Evolutionary conservation across 345 rosid genomes (phyloP), one percentile per base, ranked within the genome.

Genomic region (Dipteronia sinensis): DNA sequence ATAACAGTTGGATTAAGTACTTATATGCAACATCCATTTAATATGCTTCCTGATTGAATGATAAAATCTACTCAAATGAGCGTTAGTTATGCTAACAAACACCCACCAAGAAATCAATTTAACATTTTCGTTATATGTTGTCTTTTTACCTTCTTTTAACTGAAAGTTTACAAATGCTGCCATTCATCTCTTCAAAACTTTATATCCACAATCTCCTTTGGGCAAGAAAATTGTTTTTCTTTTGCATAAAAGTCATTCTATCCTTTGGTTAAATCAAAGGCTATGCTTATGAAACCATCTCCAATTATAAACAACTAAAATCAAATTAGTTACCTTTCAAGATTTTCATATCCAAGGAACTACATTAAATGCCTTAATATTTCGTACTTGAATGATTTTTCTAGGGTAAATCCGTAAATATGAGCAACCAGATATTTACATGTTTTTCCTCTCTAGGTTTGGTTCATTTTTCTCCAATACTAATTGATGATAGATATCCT

Each of bases 161-260:
- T 5, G 44, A 40, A 20, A n/a, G 51, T 40, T 67, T 3, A 67
- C 13, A 67, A 25, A 47, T 22, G 38, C 23, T 38, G 2, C 67
- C 62, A 40, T 29, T n/a, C 19, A 34, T 69, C 75, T 69, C 75
- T 19, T 53, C 64, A 71, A 71, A 55, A 2, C 64, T 29, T 12
- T 9, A 44, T 44, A 44, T 44, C 47, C 1, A 40, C 44, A 8
- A 40, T 40, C 44, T 40, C 44, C 44, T 44, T 44, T 44, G 47
- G 47, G 11, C 11, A 44, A 44, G 47, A 44, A 40, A 40, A 40
- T 5, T 5, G 8, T 6, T 40, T 0, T 40, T 15, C 46, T 15
- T 46, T 12, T 69, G 25, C 51, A 40, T 40, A 10, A 11, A 4
- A 12, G 47, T 31, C 47, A 71, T 10, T 9, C 23, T 25, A 17